Conservation (phyloP, 2,329 filamentous ascomycete genomes). For the Colletotrichum endophyticum region DNA sequence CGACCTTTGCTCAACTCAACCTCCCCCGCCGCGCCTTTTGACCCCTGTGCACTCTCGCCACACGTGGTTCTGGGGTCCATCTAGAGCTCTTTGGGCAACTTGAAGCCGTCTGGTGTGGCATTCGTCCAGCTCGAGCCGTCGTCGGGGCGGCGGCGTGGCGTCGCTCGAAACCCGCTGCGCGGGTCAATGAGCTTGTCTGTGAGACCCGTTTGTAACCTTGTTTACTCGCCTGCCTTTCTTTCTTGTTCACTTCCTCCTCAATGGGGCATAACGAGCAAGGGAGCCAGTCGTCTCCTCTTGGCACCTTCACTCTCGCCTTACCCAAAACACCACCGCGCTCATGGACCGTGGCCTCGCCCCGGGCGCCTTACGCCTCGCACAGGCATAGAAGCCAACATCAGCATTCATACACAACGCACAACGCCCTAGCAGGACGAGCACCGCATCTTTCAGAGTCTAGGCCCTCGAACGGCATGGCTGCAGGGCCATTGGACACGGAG, state of each 20-base stretch:
- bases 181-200: conserved; percentile 2
- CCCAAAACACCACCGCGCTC: background rate
- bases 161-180: conserved; percentile 13
- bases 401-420: background rate
- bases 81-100: background rate
- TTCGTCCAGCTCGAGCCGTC: background rate
- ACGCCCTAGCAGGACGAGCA: background rate
- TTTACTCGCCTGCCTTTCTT: background rate
- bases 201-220: conserved; percentile 4
- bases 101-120: background rate
- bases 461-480: background rate
- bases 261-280: background rate
- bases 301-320: background rate
- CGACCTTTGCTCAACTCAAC: background rate
- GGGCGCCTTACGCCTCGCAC: background rate
- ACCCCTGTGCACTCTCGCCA: background rate
- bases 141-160: conserved; percentile 15
- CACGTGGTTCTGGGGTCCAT: conserved; percentile 10
- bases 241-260: background rate
- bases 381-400: background rate
- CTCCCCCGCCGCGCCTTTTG: background rate
- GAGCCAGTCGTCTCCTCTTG: background rate
- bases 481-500: background rate
- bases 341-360: background rate
- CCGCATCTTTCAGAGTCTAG: background rate